These are phyloP conservation scores for Acer saccharum DNA, from an alignment of 345 rosid genomes.

Conservation along the genomic window DNA sequence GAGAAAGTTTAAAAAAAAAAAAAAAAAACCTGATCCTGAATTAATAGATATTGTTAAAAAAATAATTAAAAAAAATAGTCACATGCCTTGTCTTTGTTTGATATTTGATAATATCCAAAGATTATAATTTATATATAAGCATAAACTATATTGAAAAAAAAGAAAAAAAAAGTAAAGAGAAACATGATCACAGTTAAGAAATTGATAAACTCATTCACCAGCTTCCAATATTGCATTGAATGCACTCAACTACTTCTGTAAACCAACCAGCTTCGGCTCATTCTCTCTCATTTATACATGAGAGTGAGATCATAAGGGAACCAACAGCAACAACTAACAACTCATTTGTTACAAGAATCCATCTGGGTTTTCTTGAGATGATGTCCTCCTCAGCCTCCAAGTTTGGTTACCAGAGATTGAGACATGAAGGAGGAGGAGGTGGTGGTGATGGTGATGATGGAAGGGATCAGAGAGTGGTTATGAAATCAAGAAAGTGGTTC, in stretches of 20 bases:
- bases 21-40: too few relatives aligned
- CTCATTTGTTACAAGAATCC: background rate
- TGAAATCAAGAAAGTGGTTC: slow-evolving; percentile 31
- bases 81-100: too few relatives aligned
- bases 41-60: too few relatives aligned
- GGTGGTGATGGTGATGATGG: slow-evolving; percentile 18
- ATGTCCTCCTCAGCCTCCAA: slow-evolving; percentile 18
- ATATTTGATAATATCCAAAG: too few relatives aligned
- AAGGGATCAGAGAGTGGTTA: slow-evolving; percentile 2
- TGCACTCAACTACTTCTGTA: slow-evolving; percentile 32
- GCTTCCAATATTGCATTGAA: slow-evolving; percentile 26
- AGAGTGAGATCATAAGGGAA: background rate
- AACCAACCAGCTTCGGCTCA: slow-evolving; percentile 10
- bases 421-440: slow-evolving; percentile 20
- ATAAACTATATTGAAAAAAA: too few relatives aligned
- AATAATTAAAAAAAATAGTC: too few relatives aligned
- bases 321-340: slow-evolving; percentile 12
- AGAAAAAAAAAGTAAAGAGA: too few relatives aligned
- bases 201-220: background rate
- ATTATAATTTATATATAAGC: too few relatives aligned
- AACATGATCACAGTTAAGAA: background rate
- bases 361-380: slow-evolving; percentile 27
- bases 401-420: slow-evolving; percentile 49
- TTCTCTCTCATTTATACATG: background rate
- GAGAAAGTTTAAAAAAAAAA: too few relatives aligned